A percentile compares a stretch with the other conserved stretches of the same genome.
Evolutionary conservation across 208 protist genomes (phyloP).

Genomic region (Acanthamoeba lenticulata): DNA sequence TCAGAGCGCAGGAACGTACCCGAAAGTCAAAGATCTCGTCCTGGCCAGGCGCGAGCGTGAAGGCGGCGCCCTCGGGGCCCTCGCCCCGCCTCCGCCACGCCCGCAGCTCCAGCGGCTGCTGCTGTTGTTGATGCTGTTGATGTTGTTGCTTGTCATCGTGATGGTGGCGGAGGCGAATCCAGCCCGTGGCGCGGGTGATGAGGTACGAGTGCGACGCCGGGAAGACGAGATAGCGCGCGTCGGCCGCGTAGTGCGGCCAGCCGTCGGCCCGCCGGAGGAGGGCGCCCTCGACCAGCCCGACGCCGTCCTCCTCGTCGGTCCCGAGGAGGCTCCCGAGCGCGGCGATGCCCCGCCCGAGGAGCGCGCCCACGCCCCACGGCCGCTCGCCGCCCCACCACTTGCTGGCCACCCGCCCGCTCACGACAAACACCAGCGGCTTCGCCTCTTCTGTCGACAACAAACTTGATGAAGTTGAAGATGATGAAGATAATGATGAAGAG

Average conservation of each 20-base stretch:
- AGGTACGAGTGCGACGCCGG: slow-evolving; percentile 64
- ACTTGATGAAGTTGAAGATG: too few relatives aligned
- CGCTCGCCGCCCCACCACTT: background rate
- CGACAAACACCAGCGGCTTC: background rate
- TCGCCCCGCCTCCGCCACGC: slow-evolving; percentile 10
- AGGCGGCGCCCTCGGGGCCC: background rate
- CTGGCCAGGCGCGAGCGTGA: slow-evolving; percentile 1
- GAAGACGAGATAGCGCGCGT: slow-evolving; percentile 52
- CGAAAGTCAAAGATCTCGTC: slow-evolving; percentile 48
- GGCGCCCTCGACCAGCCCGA: background rate
- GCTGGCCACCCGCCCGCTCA: background rate
- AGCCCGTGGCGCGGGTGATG: slow-evolving; percentile 43
- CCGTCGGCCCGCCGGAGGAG: background rate
- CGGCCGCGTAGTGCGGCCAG: slow-evolving; percentile 12
- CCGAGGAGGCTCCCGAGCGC: background rate
- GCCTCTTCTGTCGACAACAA: background rate
- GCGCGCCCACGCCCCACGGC: background rate
- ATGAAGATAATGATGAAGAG: too few relatives aligned
- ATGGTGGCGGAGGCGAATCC: background rate
- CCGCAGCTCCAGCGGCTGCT: background rate
- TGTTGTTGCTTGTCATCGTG: background rate
- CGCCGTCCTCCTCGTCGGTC: background rate
- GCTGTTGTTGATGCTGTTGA: background rate
- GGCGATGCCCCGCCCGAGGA: background rate
- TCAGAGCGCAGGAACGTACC: too few relatives aligned